Evolutionary conservation across 345 rosid genomes (phyloP), one percentile per base, ranked within the genome.

Genomic region (Boechera divaricarpa): DNA sequence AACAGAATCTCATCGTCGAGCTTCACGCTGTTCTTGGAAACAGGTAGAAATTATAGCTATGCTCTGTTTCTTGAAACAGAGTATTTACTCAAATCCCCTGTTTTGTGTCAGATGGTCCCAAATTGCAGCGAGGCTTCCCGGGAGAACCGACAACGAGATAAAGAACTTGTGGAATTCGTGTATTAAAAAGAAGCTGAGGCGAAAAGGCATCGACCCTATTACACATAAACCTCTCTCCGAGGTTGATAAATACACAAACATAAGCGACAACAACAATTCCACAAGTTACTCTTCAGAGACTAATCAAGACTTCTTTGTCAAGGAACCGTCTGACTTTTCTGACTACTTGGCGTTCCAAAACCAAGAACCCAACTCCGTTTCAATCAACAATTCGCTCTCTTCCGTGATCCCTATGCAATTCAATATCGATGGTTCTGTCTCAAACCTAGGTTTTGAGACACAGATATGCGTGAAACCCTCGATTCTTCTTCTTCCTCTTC

Each of bases 1-100:
- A 88, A 69, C 85, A 88, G 74, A 80, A 83, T 77, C 84, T 85
- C 28, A 86, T 88, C 59, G 35, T 88, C 31, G 76, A 80, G 59
- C 86, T 88, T 54, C 92, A 88, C 10, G 56, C 85, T 52, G 82
- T 82, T 72, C 87, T 88, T 7, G 92, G 92, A 28, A 88, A 88
- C 83, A 80, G 86, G 90, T 86, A 76, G 36, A 0, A 58, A 51
- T 2, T 5, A 11, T 1, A 13, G 35, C 1, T 24, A 10, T 39
- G 26, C 48, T 71, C 66, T 48, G 67, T 72, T 69, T 26, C 49
- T 21, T 4, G 7, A 51, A 67, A 67, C 72, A 67, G 35, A 67
- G 49, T 7, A 36, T 38, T 7, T 63, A 3, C 11, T 54, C 1
- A 38, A 53, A 54, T 69, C 39, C 51, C 0, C 31, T 55, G 63